A percentile compares a stretch with the other conserved stretches of the same genome.
Evolutionary conservation across 139 green algal genomes (phyloP).

Genomic region (Chlorella sp.): DNA sequence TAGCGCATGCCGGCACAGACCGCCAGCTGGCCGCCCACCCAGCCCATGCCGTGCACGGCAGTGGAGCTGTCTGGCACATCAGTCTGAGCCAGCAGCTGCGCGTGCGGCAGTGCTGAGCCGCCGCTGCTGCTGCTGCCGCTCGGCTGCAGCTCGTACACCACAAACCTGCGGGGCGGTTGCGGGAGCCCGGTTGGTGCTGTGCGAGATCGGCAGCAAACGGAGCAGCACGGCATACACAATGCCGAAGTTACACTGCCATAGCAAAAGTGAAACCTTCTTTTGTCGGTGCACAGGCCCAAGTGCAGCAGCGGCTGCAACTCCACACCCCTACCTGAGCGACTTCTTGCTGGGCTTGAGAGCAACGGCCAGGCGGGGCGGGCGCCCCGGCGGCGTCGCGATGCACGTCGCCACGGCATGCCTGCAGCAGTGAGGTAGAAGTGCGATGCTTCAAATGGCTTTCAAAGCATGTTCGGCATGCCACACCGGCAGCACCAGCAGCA

Average conservation of each 20-base stretch:
- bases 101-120: background rate
- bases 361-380: slow-evolving; percentile 38
- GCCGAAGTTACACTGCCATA: too few relatives aligned
- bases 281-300: too few relatives aligned
- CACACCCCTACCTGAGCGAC: background rate
- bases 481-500: background rate
- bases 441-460: too few relatives aligned
- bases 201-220: too few relatives aligned
- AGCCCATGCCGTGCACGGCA: slow-evolving; percentile 44
- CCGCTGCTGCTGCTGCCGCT: background rate
- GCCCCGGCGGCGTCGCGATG: background rate
- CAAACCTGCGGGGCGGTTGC: too few relatives aligned
- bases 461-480: too few relatives aligned
- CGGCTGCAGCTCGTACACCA: slow-evolving; percentile 44
- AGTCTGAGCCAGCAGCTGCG: slow-evolving; percentile 36
- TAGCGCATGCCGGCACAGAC: slow-evolving; percentile 48
- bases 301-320: too few relatives aligned
- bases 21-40: slow-evolving; percentile 47
- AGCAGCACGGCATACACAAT: too few relatives aligned
- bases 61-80: slow-evolving; percentile 37
- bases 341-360: slow-evolving; percentile 42
- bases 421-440: too few relatives aligned
- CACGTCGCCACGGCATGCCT: slow-evolving; percentile 17
- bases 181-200: too few relatives aligned
- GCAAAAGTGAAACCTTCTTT: too few relatives aligned